A percentile compares a stretch with the other conserved stretches of the same genome.
These are phyloP conservation scores for Pterulicium gracile DNA, from an alignment of 1,284 basidiomycete species.

Conservation along the genomic window DNA sequence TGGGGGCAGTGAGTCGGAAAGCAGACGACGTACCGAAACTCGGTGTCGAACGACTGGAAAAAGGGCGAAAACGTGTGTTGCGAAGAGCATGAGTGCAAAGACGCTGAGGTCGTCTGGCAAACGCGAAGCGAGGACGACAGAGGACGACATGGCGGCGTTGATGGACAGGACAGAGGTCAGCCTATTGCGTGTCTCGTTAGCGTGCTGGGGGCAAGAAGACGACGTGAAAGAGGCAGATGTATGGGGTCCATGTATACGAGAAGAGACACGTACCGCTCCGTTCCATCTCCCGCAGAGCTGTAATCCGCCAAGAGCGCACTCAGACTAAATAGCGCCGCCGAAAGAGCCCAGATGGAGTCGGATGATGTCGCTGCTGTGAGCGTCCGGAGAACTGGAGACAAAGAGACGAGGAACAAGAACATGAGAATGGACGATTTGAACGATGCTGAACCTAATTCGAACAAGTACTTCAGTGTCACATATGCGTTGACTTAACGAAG, in stretches of 20 bases:
- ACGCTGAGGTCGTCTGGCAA: constrained; percentile 77
- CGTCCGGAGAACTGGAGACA: constrained; percentile 87
- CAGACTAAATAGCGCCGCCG: constrained; percentile 32
- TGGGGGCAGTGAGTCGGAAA: constrained; percentile 10
- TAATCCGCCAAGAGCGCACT: constrained; percentile 40
- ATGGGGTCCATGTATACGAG: constrained; percentile 3
- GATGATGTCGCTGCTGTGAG: constrained; percentile 91
- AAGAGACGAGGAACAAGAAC: constrained; percentile 78
- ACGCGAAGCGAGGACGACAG: constrained; percentile 89
- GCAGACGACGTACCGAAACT: constrained; percentile 54
- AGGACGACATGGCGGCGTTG: constrained; percentile 91
- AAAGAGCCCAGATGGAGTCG: constrained; percentile 94
- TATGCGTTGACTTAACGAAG: constrained; percentile 8
- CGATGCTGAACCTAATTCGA: constrained; percentile 47
- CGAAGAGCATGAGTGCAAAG: constrained; percentile 83
- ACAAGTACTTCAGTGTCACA: too few relatives aligned
- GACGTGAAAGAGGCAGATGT: constrained; percentile 39
- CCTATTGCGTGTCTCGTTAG: constrained; percentile 28
- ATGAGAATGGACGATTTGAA: constrained; percentile 75
- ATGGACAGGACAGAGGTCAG: constrained; percentile 86
- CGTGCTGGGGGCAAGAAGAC: constrained; percentile 12
- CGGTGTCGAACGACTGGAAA: constrained; percentile 78
- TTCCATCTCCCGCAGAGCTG: constrained; percentile 28
- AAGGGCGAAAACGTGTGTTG: constrained; percentile 77
- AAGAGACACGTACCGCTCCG: constrained; percentile 26